Evolutionary conservation across 116 monocot species (phyloP).

Genomic region (Zostera marina): DNA sequence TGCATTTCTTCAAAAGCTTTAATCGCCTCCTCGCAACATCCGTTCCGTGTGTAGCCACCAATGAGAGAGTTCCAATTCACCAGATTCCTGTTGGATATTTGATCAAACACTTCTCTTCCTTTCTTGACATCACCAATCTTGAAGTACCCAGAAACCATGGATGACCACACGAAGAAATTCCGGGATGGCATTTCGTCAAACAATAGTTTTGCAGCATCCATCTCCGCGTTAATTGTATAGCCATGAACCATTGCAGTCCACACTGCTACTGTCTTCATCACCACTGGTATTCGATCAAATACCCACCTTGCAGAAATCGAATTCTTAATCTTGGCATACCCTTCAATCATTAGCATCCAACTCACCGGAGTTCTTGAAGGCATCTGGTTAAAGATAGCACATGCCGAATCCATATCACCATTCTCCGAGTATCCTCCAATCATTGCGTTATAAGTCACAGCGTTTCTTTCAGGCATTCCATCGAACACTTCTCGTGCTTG

Average conservation of each 20-base stretch:
- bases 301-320: slow-evolving; percentile 20
- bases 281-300: slow-evolving; percentile 21
- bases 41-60: slow-evolving; percentile 34
- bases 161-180: slow-evolving; percentile 47
- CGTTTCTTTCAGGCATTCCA: slow-evolving; percentile 36
- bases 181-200: slow-evolving; percentile 34
- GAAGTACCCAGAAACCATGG: slow-evolving; percentile 51
- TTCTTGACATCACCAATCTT: slow-evolving; percentile 26
- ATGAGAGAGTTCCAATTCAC: slow-evolving; percentile 56
- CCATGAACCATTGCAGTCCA: slow-evolving; percentile 54
- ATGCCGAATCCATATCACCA: slow-evolving; percentile 26
- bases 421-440: slow-evolving; percentile 24
- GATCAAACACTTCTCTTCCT: slow-evolving; percentile 32
- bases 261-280: slow-evolving; percentile 36
- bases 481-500: slow-evolving; percentile 34
- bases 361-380: slow-evolving; percentile 20
- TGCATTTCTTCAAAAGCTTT: slow-evolving; percentile 31
- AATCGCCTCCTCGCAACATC: slow-evolving; percentile 35
- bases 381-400: slow-evolving; percentile 14
- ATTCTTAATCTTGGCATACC: slow-evolving; percentile 26
- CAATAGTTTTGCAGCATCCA: slow-evolving; percentile 29
- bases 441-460: slow-evolving; percentile 45
- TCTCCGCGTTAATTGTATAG: slow-evolving; percentile 22
- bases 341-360: slow-evolving; percentile 41
- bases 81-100: slow-evolving; percentile 31